These are phyloP conservation scores for Chrysanthemum seticuspe DNA, from an alignment of 129 eudicot species.

Conservation along the genomic window DNA sequence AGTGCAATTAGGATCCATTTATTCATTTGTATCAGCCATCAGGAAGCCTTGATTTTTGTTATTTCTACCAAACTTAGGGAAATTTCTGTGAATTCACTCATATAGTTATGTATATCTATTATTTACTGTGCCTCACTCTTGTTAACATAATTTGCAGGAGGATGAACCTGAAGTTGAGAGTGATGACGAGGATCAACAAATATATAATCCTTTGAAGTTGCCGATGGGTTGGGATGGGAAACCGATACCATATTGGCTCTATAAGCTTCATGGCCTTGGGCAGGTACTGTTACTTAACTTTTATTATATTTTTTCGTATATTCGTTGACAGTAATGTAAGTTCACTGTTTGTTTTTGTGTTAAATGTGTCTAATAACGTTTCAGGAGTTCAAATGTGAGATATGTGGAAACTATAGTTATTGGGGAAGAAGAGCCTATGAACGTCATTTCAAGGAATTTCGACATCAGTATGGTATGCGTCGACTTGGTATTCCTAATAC, in stretches of 20 bases:
- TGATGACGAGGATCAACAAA: slow-evolving; percentile 91
- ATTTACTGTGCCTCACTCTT: background rate
- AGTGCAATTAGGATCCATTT: no score
- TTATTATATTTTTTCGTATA: background rate
- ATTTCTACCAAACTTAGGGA: no score
- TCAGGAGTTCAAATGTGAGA: slow-evolving; percentile 98
- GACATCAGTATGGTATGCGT: slow-evolving; percentile 99
- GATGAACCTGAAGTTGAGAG: slow-evolving; percentile 89
- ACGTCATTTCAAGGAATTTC: slow-evolving; percentile 95
- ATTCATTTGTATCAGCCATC: no score
- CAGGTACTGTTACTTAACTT: slow-evolving; percentile 7
- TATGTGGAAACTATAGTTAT: slow-evolving; percentile 95
- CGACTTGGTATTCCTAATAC: slow-evolving; percentile 98
- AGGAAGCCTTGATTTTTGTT: no score
- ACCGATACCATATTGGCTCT: slow-evolving; percentile 98
- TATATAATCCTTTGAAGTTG: slow-evolving; percentile 89
- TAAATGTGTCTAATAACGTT: slow-evolving; percentile 2
- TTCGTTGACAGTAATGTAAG: background rate
- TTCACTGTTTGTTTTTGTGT: background rate
- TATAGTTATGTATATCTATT: background rate
- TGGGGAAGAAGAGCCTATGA: slow-evolving; percentile 99
- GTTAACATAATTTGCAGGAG: slow-evolving; percentile 51
- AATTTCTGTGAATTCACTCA: background rate
- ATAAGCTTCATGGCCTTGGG: slow-evolving; percentile 87
- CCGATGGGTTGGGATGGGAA: slow-evolving; percentile 99